A percentile compares a stretch with the other conserved stretches of the same genome.
Conservation (phyloP, 2,329 filamentous ascomycete species). For the Pyrenophora seminiperda region DNA sequence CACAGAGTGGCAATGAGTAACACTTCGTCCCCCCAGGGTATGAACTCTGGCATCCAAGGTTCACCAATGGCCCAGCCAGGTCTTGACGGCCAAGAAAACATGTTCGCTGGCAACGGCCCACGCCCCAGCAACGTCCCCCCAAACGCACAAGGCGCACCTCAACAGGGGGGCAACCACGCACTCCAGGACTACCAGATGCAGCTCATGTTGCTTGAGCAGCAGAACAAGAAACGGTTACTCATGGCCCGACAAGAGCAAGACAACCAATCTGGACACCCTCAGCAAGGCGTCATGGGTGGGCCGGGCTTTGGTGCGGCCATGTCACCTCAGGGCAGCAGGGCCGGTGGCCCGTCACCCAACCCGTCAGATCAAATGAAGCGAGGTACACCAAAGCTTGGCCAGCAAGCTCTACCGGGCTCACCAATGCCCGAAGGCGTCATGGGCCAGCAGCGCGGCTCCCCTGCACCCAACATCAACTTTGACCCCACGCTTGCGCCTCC, state of each 20-base stretch:
- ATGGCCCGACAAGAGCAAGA: conserved; percentile 84
- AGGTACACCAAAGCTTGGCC: conserved; percentile 73
- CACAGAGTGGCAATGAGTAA: conserved; percentile 80
- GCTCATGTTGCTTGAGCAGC: conserved; percentile 82
- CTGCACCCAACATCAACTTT: conserved; percentile 60
- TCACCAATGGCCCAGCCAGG: conserved; percentile 78
- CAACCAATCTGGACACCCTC: conserved; percentile 60
- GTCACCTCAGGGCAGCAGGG: conserved; percentile 70
- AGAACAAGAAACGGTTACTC: conserved; percentile 84
- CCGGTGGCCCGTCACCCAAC: conserved; percentile 76
- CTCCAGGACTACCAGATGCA: conserved; percentile 90
- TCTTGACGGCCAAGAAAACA: conserved; percentile 41
- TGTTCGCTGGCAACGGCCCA: conserved; percentile 44
- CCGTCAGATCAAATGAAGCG: conserved; percentile 80
- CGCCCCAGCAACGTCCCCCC: conserved; percentile 62
- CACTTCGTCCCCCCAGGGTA: conserved; percentile 77
- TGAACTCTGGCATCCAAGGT: conserved; percentile 73
- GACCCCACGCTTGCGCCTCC: conserved; percentile 57
- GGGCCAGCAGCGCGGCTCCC: conserved; percentile 65
- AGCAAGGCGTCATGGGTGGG: conserved; percentile 54
- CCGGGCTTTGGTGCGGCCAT: conserved; percentile 68
- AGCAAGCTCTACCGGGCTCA: conserved; percentile 68
- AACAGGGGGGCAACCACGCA: conserved; percentile 71
- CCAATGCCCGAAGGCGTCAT: conserved; percentile 73
- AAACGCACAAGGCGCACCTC: conserved; percentile 56